phyloP scores from a whole-genome alignment of 305 asterid genomes.

The Andrographis paniculata region DNA sequence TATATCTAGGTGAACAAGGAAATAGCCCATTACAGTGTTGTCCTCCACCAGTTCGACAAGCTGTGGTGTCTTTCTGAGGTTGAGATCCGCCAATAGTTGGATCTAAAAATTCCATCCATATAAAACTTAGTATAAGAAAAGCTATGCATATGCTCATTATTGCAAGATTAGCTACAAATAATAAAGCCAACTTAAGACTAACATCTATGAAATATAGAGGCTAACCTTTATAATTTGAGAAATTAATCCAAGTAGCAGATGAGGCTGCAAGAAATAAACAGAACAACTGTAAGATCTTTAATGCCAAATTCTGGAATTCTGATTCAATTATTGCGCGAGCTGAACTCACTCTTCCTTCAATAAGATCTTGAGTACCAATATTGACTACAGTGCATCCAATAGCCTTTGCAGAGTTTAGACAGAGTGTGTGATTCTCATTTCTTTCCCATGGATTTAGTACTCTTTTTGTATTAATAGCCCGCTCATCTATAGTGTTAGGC shows the following conservation, averaged over 20 bases:
- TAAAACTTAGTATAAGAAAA: not conserved
- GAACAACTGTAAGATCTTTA: slow-evolving; percentile 12
- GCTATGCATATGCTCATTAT: not conserved
- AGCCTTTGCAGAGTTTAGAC: slow-evolving; percentile 98
- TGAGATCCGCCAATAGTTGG: slow-evolving; percentile 96
- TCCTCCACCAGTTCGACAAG: slow-evolving; percentile 93
- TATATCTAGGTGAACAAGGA: slow-evolving; percentile 15
- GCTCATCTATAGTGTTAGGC: slow-evolving; percentile 83
- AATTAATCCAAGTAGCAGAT: slow-evolving; percentile 88
- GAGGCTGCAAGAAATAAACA: slow-evolving; percentile 66
- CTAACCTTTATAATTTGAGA: slow-evolving; percentile 97
- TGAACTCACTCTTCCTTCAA: slow-evolving; percentile 94
- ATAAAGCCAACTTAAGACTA: slow-evolving; percentile 16
- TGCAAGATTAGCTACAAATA: not conserved
- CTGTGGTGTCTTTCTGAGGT: slow-evolving; percentile 95
- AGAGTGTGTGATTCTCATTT: slow-evolving; percentile 90
- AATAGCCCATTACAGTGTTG: slow-evolving; percentile 48
- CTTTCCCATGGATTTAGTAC: slow-evolving; percentile 99
- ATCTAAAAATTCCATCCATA: slow-evolving; percentile 49
- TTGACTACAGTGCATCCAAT: slow-evolving; percentile 97
- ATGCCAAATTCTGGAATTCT: slow-evolving; percentile 10
- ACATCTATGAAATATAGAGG: slow-evolving; percentile 16
- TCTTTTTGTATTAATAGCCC: slow-evolving; percentile 84
- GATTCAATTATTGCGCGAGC: slow-evolving; percentile 14
- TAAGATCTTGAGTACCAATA: slow-evolving; percentile 88